Evolutionary conservation across 164 flowering plant genomes (phyloP).

Genomic region (Kalanchoe fedtschenkoi): DNA sequence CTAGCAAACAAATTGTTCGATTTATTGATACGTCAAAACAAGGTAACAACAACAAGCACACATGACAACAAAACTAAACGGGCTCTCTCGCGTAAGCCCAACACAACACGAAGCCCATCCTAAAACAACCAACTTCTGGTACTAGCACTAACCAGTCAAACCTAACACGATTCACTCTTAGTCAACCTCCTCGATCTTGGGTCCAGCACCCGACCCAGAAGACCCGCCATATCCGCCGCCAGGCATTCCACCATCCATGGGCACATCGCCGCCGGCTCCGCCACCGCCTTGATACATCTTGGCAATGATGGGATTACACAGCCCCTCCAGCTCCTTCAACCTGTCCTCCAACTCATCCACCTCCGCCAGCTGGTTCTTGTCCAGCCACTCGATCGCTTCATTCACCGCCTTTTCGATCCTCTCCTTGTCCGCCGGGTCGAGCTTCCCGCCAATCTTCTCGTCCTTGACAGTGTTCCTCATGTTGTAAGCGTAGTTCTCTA

Average conservation of each 20-base stretch:
- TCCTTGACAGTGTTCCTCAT: slow-evolving; percentile 10
- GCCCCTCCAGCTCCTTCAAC: slow-evolving; percentile 25
- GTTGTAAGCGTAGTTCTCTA: neutral
- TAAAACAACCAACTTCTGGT: no score
- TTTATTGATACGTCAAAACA: no score
- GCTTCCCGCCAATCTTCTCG: slow-evolving; percentile 22
- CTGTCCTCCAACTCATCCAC: slow-evolving; percentile 27
- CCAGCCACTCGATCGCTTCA: slow-evolving; percentile 22
- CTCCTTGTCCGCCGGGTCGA: slow-evolving; percentile 21
- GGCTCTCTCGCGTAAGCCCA: no score
- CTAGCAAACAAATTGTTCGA: no score
- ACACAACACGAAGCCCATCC: neutral
- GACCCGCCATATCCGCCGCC: neutral
- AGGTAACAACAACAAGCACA: no score
- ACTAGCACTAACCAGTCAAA: no score
- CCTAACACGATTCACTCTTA: no score
- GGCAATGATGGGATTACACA: slow-evolving; percentile 26
- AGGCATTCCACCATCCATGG: neutral
- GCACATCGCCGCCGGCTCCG: neutral
- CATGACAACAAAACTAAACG: no score
- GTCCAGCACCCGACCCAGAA: slow-evolving; percentile 1
- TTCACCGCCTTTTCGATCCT: slow-evolving; percentile 27
- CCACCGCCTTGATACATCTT: slow-evolving; percentile 24
- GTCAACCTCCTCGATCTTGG: slow-evolving; percentile 1
- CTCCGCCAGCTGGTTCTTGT: slow-evolving; percentile 25